Base-by-base conservation (phyloP, 345 rosid genomes). In the Bruguiera gymnorhiza region DNA sequence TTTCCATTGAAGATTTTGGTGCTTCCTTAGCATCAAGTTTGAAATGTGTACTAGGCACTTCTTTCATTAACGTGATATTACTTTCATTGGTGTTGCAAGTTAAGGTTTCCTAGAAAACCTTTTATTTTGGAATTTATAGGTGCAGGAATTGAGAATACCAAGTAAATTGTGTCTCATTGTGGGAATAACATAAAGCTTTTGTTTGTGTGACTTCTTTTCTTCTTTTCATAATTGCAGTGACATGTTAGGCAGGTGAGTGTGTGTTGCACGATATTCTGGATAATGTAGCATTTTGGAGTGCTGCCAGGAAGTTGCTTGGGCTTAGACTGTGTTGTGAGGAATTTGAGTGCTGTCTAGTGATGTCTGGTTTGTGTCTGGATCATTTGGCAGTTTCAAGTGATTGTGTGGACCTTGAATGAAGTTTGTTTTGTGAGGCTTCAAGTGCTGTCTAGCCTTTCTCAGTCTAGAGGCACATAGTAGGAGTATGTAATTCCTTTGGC, bases 401-500 rank as follows among this genome's bases (percentile, higher is more conserved):
- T 69, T 58, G 9, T 52, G 62, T 48, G 39, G 69, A 43, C 8
- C 5, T 36, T 71, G 59, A 52, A 67, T 67, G 68, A 72, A 70
- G 48, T 61, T 62, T 61, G 66, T 65, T 27, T 71, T 34, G 24
- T 60, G 60, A 50, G 64, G 60, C 73, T 71, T 54, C 66, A 57
- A 46, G 30, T 71, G 68, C 71, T 54, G 72, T 76, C 8, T 57
- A 43, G 59, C 26, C 48, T 50, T 29, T 39, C 36, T 43, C 58
- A n/a, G 39, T 65, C 61, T 26, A n/a, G 62, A 46, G 30, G 54
- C 52, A 13, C 54, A 4, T 54, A 20, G 67, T 32, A 70, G 51
- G 56, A 60, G 46, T 29, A 57, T 57, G 55, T 60, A 31, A 26
- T 39, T 51, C 9, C 36, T 23, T 56, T 48, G 6, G 3, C 46